Base-by-base conservation (phyloP, 768 basidiomycete genomes). In the Leucocoprinus leucothites region DNA sequence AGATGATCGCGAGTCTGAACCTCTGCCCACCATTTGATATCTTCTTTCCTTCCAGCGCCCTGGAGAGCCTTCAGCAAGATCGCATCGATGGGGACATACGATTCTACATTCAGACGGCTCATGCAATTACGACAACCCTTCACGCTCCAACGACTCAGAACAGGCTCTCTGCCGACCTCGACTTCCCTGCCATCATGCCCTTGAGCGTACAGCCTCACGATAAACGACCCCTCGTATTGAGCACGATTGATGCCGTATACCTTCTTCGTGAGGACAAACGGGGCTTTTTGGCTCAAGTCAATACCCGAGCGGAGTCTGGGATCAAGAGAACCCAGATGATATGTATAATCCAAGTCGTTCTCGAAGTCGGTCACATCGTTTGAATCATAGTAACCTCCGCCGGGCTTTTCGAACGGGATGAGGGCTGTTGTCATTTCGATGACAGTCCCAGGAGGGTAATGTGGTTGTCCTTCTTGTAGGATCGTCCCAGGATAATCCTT, bases 141-240 rank as follows among this genome's bases (percentile, higher is more conserved):
- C 21, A 51, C 24, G 22, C 25, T 42, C 49, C 35, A 51, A 22
- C 49, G 49, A 21, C 49, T 51, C 35, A 51, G 36, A 36, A 51
- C 19, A 9, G 49, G 22, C 21, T 51, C 49, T 31, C 49, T 38
- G 18, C 49, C 49, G 36, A 51, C 49, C 35, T 51, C 49, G 36
- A 51, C 35, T 28, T 51, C 49, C 49, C 19, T 35, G 3, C 49
- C 49, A 42, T 51, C 49, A 51, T 51, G 49, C 16, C 49, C 49
- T n/a, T 22, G 16, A 25, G 49, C 49, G 35, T 51, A 51, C 35
- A 51, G 28, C 34, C 49, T 35, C 5, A 51, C 8, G 49, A 51
- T 31, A 51, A 51, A 51, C 16, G 49, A 51, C 6, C 49, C 49
- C 34, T 51, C 40, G 34, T 38, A 51, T 42, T 51, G 49, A 14